phyloP scores from a whole-genome alignment of 441 rosid species.

The Gossypium aridum region DNA sequence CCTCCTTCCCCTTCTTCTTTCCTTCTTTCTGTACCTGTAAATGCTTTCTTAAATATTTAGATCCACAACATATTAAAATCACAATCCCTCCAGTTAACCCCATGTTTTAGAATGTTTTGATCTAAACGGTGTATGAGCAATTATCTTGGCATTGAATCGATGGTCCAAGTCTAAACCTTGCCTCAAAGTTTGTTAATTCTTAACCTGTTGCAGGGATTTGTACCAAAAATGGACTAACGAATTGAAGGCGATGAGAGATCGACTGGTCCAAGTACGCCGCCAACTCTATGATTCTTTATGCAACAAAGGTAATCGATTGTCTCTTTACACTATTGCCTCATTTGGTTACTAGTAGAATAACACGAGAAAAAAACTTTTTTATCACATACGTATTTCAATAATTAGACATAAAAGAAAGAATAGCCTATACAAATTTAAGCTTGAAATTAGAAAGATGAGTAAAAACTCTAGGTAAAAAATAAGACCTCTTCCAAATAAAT shows the following conservation, averaged over 20 bases:
- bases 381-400: too few species aligned
- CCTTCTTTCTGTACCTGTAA: too few species aligned
- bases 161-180: neutral
- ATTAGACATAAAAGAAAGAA: too few species aligned
- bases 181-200: neutral
- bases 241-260: slow-evolving; percentile 94
- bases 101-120: neutral
- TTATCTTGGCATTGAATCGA: neutral
- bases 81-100: neutral
- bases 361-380: too few species aligned
- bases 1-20: too few species aligned
- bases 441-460: too few species aligned
- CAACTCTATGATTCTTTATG: slow-evolving; percentile 67
- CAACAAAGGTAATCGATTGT: slow-evolving; percentile 42
- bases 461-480: too few species aligned
- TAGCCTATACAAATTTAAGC: too few species aligned
- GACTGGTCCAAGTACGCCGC: slow-evolving; percentile 77
- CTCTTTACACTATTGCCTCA: neutral
- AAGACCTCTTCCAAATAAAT: too few species aligned
- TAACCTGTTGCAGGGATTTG: slow-evolving; percentile 38
- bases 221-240: slow-evolving; percentile 85
- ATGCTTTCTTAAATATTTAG: too few species aligned
- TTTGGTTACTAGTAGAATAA: too few species aligned
- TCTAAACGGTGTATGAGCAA: neutral
- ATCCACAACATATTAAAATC: neutral